phyloP scores from a whole-genome alignment of 2,329 filamentous ascomycete species.

The Pseudogymnoascus pannorum region DNA sequence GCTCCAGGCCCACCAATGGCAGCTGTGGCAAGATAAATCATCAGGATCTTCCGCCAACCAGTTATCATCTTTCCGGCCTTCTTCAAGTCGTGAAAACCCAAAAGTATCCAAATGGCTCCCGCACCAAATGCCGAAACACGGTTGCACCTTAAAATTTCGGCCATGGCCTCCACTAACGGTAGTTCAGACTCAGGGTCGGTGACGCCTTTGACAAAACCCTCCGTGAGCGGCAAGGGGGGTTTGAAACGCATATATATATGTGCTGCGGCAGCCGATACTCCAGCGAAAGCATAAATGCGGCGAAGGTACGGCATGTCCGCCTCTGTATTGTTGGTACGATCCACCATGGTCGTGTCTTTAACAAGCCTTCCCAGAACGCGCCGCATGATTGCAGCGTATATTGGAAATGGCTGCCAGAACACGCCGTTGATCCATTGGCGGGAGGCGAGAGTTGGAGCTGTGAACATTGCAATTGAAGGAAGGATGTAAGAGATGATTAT shows the following conservation, averaged over 20 bases:
- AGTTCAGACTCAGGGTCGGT: too few species aligned
- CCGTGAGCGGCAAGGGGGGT: too few species aligned
- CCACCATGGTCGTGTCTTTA: conserved; percentile 3
- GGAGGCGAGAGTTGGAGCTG: conserved; percentile 14
- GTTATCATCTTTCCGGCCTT: conserved; percentile 23
- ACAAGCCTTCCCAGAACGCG: neutral
- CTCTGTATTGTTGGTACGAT: conserved; percentile 4
- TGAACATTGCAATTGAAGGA: conserved; percentile 22
- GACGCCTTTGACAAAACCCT: too few species aligned
- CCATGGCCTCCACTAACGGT: conserved; percentile 10
- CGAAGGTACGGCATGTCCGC: conserved; percentile 11
- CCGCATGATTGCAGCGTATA: neutral
- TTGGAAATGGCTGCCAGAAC: conserved; percentile 4
- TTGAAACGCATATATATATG: too few species aligned
- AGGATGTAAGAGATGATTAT: conserved; percentile 23
- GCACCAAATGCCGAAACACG: conserved; percentile 21
- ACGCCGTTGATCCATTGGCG: conserved; percentile 18
- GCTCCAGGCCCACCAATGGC: conserved; percentile 27
- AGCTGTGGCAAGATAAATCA: conserved; percentile 14
- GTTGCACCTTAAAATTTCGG: conserved; percentile 18
- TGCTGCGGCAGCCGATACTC: too few species aligned
- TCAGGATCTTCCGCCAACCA: conserved; percentile 23
- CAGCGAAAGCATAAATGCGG: neutral
- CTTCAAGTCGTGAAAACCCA: conserved; percentile 30
- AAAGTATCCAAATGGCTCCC: conserved; percentile 26